Conservation (phyloP, 2,329 filamentous ascomycete genomes). For the Exophiala alcalophila region DNA sequence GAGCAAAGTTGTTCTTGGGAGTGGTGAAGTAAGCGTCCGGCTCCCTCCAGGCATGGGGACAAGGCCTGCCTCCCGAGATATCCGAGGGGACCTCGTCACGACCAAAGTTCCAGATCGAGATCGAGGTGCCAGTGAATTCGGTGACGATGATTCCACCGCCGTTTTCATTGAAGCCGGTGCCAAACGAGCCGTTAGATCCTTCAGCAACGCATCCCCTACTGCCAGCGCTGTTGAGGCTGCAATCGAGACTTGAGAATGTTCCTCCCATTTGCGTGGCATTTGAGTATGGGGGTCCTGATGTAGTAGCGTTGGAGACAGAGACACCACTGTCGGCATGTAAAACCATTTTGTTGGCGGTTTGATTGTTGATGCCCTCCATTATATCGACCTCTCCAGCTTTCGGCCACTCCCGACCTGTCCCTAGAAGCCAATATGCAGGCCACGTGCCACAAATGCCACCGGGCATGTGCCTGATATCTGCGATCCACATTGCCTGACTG, state of each 20-base stretch:
- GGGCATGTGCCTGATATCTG: slow-evolving; percentile 49
- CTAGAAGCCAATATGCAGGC: slow-evolving; percentile 50
- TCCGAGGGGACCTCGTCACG: slow-evolving; percentile 44
- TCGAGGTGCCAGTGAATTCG: slow-evolving; percentile 69
- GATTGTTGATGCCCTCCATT: slow-evolving; percentile 50
- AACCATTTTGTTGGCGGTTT: slow-evolving; percentile 44
- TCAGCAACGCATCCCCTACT: slow-evolving; percentile 39
- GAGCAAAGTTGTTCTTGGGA: slow-evolving; percentile 41
- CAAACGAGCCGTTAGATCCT: slow-evolving; percentile 42
- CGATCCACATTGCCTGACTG: slow-evolving; percentile 45
- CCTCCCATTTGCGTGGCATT: slow-evolving; percentile 3
- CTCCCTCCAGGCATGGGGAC: slow-evolving; percentile 40
- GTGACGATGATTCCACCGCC: slow-evolving; percentile 65
- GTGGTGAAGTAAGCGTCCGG: slow-evolving; percentile 45
- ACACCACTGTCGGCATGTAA: slow-evolving; percentile 49
- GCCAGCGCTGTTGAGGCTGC: slow-evolving; percentile 32
- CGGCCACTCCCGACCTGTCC: slow-evolving; percentile 38
- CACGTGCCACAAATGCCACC: slow-evolving; percentile 48
- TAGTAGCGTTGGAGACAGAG: slow-evolving; percentile 39
- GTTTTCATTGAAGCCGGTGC: slow-evolving; percentile 52
- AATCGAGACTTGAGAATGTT: slow-evolving; percentile 32
- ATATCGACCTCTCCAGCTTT: slow-evolving; percentile 50
- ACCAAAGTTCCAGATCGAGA: slow-evolving; percentile 67
- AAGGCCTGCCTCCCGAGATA: slow-evolving; percentile 42
- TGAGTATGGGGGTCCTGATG: slow-evolving; percentile 37